Evolutionary conservation across 2,329 filamentous ascomycete genomes (phyloP), one percentile per base, ranked within the genome.

Genomic region (Arthroderma sp.): DNA sequence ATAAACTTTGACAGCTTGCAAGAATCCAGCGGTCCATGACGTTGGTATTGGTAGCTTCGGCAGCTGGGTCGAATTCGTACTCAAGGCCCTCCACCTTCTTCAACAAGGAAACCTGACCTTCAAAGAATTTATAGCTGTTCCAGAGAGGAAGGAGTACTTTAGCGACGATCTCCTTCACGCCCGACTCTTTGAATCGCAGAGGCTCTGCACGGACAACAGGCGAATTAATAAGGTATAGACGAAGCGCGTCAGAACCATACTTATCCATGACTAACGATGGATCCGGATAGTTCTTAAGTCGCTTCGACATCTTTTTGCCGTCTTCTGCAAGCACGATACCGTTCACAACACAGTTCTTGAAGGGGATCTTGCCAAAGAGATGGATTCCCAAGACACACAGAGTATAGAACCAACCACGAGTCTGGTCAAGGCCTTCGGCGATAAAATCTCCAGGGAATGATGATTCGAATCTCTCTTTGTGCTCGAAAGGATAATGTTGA

Each of bases 281-380:
- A 57, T 94, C 87, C 0, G 89, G 89, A 63, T 94, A 96, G 65
- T 96, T 96, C 70, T 95, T 93, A 47, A 94, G 72, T 44, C 89
- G 79, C 67, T 96, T 96, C 5, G 87, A 94, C 89, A 96, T 96
- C 72, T 96, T 96, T 72, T 94, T 95, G 45, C 89, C 89, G 57
- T 94, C 86, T 61, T 94, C 87, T 1, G 88, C 88, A 36, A 95
- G 74, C 4, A 95, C 87, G 50, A 94, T 91, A 41, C 88, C 88
- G 59, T 94, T 95, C 50, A 94, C 87, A n/a, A 95, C 85, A 56
- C 86, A 93, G 61, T 94, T 95, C 67, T 91, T 81, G 73, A 94
- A 95, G 0, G 89, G 87, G 2, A 87, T 78, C 32, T 78, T 75
- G 37, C 83, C 83, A 55, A 91, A 94, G 3, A 95, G 73, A 60